phyloP scores from a whole-genome alignment of 2,329 filamentous ascomycete species.

The Trichophyton mentagrophytes region DNA sequence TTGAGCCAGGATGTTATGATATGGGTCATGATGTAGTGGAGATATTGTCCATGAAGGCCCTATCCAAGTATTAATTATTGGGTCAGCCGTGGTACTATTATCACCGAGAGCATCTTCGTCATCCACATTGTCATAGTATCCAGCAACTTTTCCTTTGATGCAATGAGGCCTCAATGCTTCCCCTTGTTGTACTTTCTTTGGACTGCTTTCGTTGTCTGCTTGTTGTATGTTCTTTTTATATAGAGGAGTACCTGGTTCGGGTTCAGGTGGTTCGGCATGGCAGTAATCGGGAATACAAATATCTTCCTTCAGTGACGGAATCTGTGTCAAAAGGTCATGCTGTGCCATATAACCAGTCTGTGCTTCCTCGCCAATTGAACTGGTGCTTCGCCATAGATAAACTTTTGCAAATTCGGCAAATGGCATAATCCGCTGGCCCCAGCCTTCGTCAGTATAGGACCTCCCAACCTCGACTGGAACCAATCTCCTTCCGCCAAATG shows the following conservation, averaged over 20 bases:
- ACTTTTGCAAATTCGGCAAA: constrained; percentile 57
- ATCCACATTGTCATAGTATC: background rate
- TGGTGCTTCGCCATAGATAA: constrained; percentile 39
- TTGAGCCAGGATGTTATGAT: constrained; percentile 84
- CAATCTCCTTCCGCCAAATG: constrained; percentile 62
- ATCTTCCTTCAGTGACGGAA: constrained; percentile 63
- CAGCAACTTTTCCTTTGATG: background rate
- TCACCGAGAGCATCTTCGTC: background rate
- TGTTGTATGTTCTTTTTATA: constrained; percentile 26
- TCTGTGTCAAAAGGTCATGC: constrained; percentile 72
- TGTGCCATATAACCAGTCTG: constrained; percentile 74
- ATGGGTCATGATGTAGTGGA: constrained; percentile 83
- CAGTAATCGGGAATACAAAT: constrained; percentile 74
- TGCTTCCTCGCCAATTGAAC: background rate
- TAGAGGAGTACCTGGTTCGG: constrained; percentile 38
- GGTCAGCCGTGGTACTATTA: constrained; percentile 29
- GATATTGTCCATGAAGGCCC: constrained; percentile 80
- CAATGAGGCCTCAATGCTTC: background rate
- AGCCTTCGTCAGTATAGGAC: constrained; percentile 74
- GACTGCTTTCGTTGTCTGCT: constrained; percentile 10
- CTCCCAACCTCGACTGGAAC: constrained; percentile 78
- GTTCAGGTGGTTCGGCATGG: constrained; percentile 53
- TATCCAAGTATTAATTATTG: constrained; percentile 82
- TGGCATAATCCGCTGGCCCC: constrained; percentile 68
- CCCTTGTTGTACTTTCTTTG: constrained; percentile 22